Evolutionary conservation across 2,329 filamentous ascomycete species (phyloP), one percentile per base, ranked within the genome.

Genomic region (Dendryphion nanum): DNA sequence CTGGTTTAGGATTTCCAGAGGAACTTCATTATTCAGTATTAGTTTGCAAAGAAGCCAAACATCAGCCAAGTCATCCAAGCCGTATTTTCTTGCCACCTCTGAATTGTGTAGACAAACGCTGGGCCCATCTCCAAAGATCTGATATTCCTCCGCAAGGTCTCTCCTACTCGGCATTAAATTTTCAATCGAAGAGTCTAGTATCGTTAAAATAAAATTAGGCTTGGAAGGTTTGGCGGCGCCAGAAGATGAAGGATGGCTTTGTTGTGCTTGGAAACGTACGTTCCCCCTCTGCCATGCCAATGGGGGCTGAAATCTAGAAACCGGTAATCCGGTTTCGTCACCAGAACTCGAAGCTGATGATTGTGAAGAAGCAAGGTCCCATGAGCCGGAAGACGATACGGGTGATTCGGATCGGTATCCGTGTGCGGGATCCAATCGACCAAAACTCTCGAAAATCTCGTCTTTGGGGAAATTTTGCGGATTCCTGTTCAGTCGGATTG

Each of bases 81-180:
- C 86, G 50, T 85, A 76, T 45, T 80, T 82, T 49, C 81, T 76
- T 6, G 91, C 90, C 31, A 94, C 81, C 1, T 70, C 68, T 6
- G 89, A 87, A 62, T 98, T 98, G 54, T 94, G 85, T 30, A 79
- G 74, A 64, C 91, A 97, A 3, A 95, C 81, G 24, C 85, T 78
- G n/a, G 82, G 78, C 1, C 86, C 85, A 44, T 89, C 82, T 3
- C 89, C 89, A 60, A 93, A 90, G 12, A 96, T 85, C 17, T 77
- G 78, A 64, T 97, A 98, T 48, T 86, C 79, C 40, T 81, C 72
- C 2, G 89, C 93, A 44, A 96, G 77, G 38, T 81, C 76, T 42
- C 77, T 77, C 61, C 89, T 93, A 3, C 87, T 85, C 0, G 90
- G 90, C n/a, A 95, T 68, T 10, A 89, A 63, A 33, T 78, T 71